Conservation (phyloP, 148 eudicot genomes). For the Hydrangea macrophylla region DNA sequence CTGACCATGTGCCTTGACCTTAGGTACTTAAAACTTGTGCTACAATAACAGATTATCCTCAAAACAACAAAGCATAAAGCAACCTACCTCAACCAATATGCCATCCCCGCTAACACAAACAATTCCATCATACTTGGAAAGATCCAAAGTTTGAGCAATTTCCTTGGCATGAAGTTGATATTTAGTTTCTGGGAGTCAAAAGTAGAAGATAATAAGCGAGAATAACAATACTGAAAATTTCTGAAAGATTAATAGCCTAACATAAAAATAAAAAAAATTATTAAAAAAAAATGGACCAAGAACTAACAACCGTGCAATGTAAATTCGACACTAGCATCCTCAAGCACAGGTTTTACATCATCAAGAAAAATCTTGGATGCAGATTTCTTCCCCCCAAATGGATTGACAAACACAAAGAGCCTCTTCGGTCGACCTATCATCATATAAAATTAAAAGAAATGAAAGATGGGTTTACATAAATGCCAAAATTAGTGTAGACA, state of each 20-base stretch:
- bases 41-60: not conserved
- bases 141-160: slow-evolving; percentile 62
- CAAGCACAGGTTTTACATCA: slow-evolving; percentile 70
- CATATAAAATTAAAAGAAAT: not conserved
- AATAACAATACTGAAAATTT: not conserved
- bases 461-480: not conserved
- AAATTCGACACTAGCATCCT: slow-evolving; percentile 68
- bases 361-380: slow-evolving; percentile 57
- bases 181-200: slow-evolving; percentile 55
- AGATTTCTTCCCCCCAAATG: slow-evolving; percentile 78
- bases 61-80: not conserved
- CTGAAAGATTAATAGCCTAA: not conserved
- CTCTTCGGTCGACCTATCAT: slow-evolving; percentile 73
- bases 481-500: too few relatives aligned
- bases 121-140: slow-evolving; percentile 74
- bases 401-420: slow-evolving; percentile 75
- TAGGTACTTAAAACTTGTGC: not conserved
- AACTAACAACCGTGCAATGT: slow-evolving; percentile 51
- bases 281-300: not conserved
- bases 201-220: slow-evolving; percentile 10
- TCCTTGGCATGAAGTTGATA: slow-evolving; percentile 85
- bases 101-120: slow-evolving; percentile 98
- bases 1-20: not conserved
- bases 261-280: too few relatives aligned
- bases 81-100: slow-evolving; percentile 75